Evolutionary conservation across 352 stramenopile genomes (phyloP).

Genomic region (Globisporangium recalcitrans): DNA sequence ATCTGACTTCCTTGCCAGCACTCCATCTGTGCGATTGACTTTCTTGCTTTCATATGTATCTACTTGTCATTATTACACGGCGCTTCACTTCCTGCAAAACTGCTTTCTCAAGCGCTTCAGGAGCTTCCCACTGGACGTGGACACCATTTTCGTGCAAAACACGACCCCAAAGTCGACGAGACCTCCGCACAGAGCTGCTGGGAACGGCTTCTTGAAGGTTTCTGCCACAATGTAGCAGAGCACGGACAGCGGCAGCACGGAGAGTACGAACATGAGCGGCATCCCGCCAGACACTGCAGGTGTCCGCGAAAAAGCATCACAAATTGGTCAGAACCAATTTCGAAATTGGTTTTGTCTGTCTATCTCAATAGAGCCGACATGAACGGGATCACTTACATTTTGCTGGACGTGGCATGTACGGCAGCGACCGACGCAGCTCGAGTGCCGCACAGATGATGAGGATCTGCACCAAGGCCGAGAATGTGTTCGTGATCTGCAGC

Average conservation of each 20-base stretch:
- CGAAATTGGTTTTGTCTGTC: neutral
- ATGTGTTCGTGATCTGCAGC: constrained; percentile 74
- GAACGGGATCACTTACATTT: constrained; percentile 13
- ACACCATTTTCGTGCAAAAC: constrained; percentile 6
- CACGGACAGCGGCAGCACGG: constrained; percentile 17
- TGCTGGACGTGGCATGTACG: constrained; percentile 49
- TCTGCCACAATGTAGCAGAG: constrained; percentile 19
- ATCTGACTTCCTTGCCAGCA: too few species aligned
- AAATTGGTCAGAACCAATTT: neutral
- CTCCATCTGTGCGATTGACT: too few species aligned
- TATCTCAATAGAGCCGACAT: neutral
- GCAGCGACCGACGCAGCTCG: constrained; percentile 60
- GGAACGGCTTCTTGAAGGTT: constrained; percentile 13
- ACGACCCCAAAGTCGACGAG: constrained; percentile 12
- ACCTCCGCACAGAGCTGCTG: constrained; percentile 10
- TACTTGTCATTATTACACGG: too few species aligned
- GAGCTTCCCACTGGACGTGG: neutral
- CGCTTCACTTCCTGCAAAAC: neutral
- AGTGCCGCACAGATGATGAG: constrained; percentile 85
- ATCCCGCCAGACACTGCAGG: constrained; percentile 22
- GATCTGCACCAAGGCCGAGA: constrained; percentile 68
- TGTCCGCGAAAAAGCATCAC: neutral
- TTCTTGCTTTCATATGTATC: too few species aligned
- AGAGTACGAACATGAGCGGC: constrained; percentile 21
- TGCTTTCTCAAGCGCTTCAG: neutral